Conservation (phyloP, 176 grass and related monocot genomes). For the Tillandsia leiboldiana region DNA sequence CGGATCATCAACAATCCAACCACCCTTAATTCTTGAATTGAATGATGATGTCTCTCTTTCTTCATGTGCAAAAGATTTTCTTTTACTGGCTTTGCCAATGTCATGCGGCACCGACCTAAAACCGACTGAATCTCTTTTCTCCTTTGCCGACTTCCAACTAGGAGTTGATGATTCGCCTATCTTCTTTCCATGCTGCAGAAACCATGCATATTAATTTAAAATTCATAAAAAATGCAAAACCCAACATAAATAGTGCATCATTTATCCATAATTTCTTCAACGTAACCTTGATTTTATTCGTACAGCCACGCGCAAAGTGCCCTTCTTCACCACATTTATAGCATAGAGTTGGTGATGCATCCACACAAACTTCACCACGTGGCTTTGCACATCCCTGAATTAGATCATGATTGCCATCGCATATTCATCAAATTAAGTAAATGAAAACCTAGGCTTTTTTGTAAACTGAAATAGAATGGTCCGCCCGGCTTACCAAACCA, state of each 20-base stretch:
- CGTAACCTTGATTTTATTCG: slow-evolving; percentile 43
- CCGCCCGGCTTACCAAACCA: slow-evolving; percentile 50
- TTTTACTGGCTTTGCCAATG: slow-evolving; percentile 33
- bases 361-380: slow-evolving; percentile 32
- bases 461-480: neutral
- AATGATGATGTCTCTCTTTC: slow-evolving; percentile 30
- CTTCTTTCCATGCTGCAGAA: slow-evolving; percentile 33
- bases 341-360: slow-evolving; percentile 32
- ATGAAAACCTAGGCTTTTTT: neutral
- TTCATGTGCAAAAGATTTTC: slow-evolving; percentile 37
- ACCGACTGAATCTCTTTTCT: slow-evolving; percentile 26
- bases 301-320: slow-evolving; percentile 76
- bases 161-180: slow-evolving; percentile 33
- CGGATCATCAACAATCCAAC: slow-evolving; percentile 47
- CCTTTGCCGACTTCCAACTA: slow-evolving; percentile 29
- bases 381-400: slow-evolving; percentile 85
- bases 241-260: neutral
- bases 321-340: slow-evolving; percentile 68
- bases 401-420: neutral
- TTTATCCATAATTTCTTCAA: neutral
- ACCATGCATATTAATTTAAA: neutral
- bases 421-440: neutral
- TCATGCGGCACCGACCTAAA: slow-evolving; percentile 57
- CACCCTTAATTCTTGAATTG: slow-evolving; percentile 53
- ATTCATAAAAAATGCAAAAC: neutral